Conservation (phyloP, 345 rosid genomes). For the Limnanthes douglasii region DNA sequence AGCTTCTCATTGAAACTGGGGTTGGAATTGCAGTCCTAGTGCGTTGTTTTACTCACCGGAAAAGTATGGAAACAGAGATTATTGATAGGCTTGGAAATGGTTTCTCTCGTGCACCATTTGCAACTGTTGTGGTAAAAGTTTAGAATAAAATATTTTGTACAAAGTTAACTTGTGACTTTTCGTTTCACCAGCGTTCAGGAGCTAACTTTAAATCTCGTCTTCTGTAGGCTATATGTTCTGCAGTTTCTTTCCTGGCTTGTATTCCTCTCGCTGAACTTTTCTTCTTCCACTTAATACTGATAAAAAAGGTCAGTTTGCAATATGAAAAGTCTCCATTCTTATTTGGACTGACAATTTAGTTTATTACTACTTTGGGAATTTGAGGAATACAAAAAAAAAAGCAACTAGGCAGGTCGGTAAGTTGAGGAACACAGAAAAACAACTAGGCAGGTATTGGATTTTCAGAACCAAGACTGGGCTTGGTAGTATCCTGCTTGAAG, state of each 20-base stretch:
- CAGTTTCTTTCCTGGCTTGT: conserved; percentile 81
- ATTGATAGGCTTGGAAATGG: conserved; percentile 95
- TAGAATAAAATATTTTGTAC: neutral
- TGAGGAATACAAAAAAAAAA: too few species aligned
- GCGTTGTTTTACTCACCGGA: conserved; percentile 75
- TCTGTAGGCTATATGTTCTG: conserved; percentile 71
- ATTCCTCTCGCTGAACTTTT: conserved; percentile 88
- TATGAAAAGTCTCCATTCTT: neutral
- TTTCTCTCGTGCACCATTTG: conserved; percentile 91
- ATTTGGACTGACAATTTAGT: too few species aligned
- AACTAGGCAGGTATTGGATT: too few species aligned
- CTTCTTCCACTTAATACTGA: conserved; percentile 90
- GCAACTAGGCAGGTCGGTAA: too few species aligned
- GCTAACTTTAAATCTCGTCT: conserved; percentile 13
- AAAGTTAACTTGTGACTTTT: conserved; percentile 1
- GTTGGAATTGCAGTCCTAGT: conserved; percentile 86
- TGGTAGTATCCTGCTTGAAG: too few species aligned
- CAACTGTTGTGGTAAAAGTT: conserved; percentile 75
- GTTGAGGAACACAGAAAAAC: too few species aligned
- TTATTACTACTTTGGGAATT: too few species aligned
- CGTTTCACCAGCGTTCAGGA: conserved; percentile 1
- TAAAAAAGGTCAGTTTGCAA: conserved; percentile 57
- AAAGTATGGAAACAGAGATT: conserved; percentile 74
- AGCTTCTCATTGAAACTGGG: conserved; percentile 85
- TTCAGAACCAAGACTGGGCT: conserved; percentile 1